Conservation (phyloP, 1,284 basidiomycete genomes). For the Farysia itapuensis region DNA sequence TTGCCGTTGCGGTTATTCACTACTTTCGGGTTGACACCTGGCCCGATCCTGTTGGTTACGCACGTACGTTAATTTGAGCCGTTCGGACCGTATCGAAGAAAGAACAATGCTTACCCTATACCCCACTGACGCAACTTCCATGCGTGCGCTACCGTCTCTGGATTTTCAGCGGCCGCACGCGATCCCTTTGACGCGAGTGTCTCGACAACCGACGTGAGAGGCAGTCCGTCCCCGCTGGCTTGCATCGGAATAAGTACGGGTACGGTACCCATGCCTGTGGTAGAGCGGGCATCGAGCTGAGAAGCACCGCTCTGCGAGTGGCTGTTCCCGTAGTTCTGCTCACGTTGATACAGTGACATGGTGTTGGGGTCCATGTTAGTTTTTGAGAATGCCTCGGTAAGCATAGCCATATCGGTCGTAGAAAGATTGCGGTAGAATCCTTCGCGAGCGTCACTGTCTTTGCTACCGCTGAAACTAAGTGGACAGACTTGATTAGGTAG, state of each 20-base stretch:
- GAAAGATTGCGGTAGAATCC: neutral
- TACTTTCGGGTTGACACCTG: constrained; percentile 45
- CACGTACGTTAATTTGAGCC: no score
- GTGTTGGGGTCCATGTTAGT: no score
- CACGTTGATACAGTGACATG: no score
- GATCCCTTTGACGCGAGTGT: constrained; percentile 28
- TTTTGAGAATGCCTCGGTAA: neutral
- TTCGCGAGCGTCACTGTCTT: no score
- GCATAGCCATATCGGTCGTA: neutral
- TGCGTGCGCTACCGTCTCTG: constrained; percentile 27
- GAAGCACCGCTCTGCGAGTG: no score
- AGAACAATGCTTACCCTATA: constrained; percentile 34
- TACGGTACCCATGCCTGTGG: neutral
- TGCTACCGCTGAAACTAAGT: no score
- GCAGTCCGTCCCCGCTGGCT: constrained; percentile 23
- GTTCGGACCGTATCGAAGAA: no score
- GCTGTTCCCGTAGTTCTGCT: no score
- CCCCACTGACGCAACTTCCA: constrained; percentile 33
- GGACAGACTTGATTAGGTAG: no score
- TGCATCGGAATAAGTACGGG: constrained; percentile 36
- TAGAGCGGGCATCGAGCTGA: no score
- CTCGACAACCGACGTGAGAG: constrained; percentile 32
- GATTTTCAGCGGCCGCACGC: constrained; percentile 31
- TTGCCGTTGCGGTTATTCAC: constrained; percentile 6
- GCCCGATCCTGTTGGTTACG: constrained; percentile 43